Evolutionary conservation across 306 rosid genomes (phyloP).

Genomic region (Adenanthera pavonina): DNA sequence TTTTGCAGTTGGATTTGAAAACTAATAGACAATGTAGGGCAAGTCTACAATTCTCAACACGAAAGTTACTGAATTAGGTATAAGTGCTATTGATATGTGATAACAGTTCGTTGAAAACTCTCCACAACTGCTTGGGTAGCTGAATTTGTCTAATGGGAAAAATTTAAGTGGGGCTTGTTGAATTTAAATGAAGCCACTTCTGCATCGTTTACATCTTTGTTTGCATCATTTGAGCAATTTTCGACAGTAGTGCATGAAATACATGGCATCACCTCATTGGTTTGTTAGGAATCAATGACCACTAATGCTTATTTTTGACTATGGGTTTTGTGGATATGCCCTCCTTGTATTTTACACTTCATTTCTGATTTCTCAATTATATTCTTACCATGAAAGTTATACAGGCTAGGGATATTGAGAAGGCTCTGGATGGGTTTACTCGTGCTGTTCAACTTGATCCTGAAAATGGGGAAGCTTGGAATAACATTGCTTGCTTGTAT

Average conservation of each 20-base stretch:
- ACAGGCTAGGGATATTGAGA: slow-evolving; percentile 90
- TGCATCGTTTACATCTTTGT: slow-evolving; percentile 26
- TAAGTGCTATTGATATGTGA: slow-evolving; percentile 10
- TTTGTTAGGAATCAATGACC: slow-evolving; percentile 26
- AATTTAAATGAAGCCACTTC: slow-evolving; percentile 21
- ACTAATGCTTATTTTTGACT: slow-evolving; percentile 15
- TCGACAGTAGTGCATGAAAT: slow-evolving; percentile 12
- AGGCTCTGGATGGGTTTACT: slow-evolving; percentile 95
- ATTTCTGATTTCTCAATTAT: slow-evolving; percentile 20
- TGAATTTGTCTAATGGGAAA: not conserved
- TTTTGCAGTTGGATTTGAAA: slow-evolving; percentile 25
- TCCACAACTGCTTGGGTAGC: slow-evolving; percentile 8
- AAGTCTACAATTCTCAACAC: slow-evolving; percentile 20
- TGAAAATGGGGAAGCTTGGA: slow-evolving; percentile 99
- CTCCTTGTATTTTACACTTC: slow-evolving; percentile 13
- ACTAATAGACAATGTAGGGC: slow-evolving; percentile 2
- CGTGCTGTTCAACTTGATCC: slow-evolving; percentile 98
- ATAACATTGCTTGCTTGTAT: slow-evolving; percentile 97
- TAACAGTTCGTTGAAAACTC: slow-evolving; percentile 6
- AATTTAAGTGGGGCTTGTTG: slow-evolving; percentile 28
- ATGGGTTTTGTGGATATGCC: slow-evolving; percentile 17
- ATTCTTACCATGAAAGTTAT: slow-evolving; percentile 39
- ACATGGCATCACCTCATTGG: slow-evolving; percentile 28
- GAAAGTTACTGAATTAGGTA: slow-evolving; percentile 7
- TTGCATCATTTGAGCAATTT: slow-evolving; percentile 15